Conservation (phyloP, 257 asterid genomes). For the Echium plantagineum region DNA sequence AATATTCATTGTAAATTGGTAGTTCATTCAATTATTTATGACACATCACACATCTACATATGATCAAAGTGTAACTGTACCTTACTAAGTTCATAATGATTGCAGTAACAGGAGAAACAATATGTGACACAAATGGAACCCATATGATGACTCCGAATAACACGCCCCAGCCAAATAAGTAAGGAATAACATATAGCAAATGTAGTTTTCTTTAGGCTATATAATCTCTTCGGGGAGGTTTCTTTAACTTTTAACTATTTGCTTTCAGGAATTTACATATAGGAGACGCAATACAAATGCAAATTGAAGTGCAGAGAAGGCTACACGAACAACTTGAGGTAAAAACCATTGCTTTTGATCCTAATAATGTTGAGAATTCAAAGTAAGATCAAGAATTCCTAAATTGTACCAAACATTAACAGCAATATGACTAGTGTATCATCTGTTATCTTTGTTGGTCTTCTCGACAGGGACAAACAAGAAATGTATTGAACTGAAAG, state of each 20-base stretch:
- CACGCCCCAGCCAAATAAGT: constrained; percentile 50
- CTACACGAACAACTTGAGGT: constrained; percentile 91
- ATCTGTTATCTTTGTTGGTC: not conserved
- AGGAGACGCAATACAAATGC: constrained; percentile 74
- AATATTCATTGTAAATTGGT: constrained; percentile 8
- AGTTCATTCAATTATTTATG: not conserved
- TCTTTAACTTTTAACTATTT: constrained; percentile 11
- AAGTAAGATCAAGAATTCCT: not conserved
- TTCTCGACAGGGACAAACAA: not conserved
- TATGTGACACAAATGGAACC: constrained; percentile 40
- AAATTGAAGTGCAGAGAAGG: constrained; percentile 76
- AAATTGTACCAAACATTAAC: not conserved
- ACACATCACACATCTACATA: not conserved
- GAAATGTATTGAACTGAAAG: not conserved
- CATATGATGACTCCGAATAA: constrained; percentile 35
- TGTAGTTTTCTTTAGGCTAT: constrained; percentile 3
- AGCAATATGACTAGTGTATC: not conserved
- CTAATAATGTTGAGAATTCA: not conserved
- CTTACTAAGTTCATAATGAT: constrained; percentile 16
- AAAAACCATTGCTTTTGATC: constrained; percentile 5
- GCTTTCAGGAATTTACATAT: constrained; percentile 50
- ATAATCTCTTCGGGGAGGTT: not conserved
- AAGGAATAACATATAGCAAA: constrained; percentile 11
- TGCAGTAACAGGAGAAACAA: constrained; percentile 49
- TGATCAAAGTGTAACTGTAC: constrained; percentile 1